Base-by-base conservation (phyloP, 805 yeast genomes). In the Brettanomyces bruxellensis region DNA sequence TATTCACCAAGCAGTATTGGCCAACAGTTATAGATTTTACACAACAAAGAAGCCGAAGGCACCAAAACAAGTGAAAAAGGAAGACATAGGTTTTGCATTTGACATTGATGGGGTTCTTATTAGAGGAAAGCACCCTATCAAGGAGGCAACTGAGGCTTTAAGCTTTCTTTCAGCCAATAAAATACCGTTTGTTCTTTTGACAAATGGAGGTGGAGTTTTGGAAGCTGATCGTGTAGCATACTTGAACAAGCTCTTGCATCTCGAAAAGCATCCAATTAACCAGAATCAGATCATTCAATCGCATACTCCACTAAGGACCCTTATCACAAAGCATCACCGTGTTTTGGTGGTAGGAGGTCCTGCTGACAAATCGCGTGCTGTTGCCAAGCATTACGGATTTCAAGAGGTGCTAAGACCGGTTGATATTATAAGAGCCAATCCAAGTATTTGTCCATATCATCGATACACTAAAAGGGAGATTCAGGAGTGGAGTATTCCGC, bases 311-410 rank as follows among this genome's bases (percentile, higher is more conserved):
- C 79, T 83, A 72, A 76, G 75, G 52, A 73, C 81, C 0, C 65
- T 86, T 44, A 76, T 73, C 4, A 65, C 69, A 8, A 68, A 72
- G 41, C 79, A 71, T 51, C 65, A 75, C 42, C 68, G 87, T 13
- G 89, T 90, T 5, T 66, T 90, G 48, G 87, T 86, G 3, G 83
- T 89, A 18, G 97, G 97, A n/a, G 95, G 95, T 4, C 79, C 76
- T 9, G 75, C 73, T 3, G 86, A 82, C 55, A 82, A 79, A 51
- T 80, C 86, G n/a, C 72, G 95, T 39, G 65, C 71, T 23, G 95
- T 86, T 25, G 96, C 96, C 0, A 60, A 69, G 44, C 68, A 64
- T 6, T 88, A 90, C 62, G 97, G 97, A 0, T 90, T 88, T 59
- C 57, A 76, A 47, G 79, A 83, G 47, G 95, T 85, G 8, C 66